Evolutionary conservation across 164 flowering plant genomes (phyloP).

Genomic region (Stephania cephalantha): DNA sequence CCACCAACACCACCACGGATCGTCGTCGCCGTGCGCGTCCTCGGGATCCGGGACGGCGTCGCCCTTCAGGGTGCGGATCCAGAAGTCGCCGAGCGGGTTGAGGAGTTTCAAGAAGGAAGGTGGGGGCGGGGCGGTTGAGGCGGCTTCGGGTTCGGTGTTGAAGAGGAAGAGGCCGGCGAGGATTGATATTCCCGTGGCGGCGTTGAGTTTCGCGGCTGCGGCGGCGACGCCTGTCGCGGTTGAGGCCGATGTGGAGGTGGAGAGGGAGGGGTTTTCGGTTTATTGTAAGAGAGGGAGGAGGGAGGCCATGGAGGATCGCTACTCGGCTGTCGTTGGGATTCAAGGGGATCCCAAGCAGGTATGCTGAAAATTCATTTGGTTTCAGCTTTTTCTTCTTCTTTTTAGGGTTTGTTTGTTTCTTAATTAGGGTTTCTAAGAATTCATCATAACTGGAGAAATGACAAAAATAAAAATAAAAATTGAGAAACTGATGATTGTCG

Average conservation of each 20-base stretch:
- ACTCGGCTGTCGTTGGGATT: slow-evolving; percentile 45
- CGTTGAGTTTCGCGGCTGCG: slow-evolving; percentile 23
- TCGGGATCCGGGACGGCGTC: slow-evolving; percentile 3
- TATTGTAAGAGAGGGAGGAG: slow-evolving; percentile 82
- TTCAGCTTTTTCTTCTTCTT: not conserved
- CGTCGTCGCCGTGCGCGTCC: slow-evolving; percentile 11
- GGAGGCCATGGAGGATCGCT: slow-evolving; percentile 77
- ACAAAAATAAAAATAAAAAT: too few species aligned
- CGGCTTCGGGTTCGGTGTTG: slow-evolving; percentile 11
- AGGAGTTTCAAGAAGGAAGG: slow-evolving; percentile 15
- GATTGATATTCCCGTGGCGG: slow-evolving; percentile 55
- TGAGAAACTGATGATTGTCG: too few species aligned
- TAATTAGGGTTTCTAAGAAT: not conserved
- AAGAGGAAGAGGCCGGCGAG: slow-evolving; percentile 63
- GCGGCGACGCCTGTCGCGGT: not conserved
- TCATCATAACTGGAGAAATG: not conserved
- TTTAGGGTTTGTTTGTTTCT: not conserved
- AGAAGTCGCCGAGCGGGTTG: slow-evolving; percentile 33
- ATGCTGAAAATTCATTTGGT: not conserved
- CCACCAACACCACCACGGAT: slow-evolving; percentile 11
- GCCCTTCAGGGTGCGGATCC: slow-evolving; percentile 32
- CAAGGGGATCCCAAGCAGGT: slow-evolving; percentile 78
- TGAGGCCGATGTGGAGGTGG: slow-evolving; percentile 26
- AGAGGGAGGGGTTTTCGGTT: slow-evolving; percentile 55
- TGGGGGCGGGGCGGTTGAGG: not conserved